phyloP scores from a whole-genome alignment of 1,284 basidiomycete genomes.

The Trichosporon sp. region DNA sequence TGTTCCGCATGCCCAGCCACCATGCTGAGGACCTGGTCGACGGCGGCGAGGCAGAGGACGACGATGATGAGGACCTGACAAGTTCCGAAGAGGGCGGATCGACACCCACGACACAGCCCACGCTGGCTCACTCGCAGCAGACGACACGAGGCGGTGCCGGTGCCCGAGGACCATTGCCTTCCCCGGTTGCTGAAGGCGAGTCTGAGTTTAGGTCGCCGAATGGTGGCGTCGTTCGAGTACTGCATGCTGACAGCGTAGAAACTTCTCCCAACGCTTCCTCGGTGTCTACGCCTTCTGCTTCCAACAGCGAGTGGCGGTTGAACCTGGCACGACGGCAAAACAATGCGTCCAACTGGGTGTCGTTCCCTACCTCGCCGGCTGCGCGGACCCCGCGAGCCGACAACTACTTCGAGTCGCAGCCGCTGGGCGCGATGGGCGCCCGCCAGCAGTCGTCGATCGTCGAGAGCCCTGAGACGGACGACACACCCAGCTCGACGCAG shows the following conservation, averaged over 20 bases:
- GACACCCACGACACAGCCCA: not conserved
- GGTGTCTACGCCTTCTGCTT: not conserved
- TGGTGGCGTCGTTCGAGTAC: too few species aligned
- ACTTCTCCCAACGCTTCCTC: not conserved
- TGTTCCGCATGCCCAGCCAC: constrained; percentile 24
- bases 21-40: constrained; percentile 22
- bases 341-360: not conserved
- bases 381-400: not conserved
- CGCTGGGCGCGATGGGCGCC: not conserved
- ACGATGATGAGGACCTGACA: constrained; percentile 15
- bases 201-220: too few species aligned
- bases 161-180: not conserved
- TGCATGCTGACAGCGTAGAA: not conserved
- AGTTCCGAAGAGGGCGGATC: constrained; percentile 9
- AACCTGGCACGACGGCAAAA: not conserved
- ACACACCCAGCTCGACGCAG: not conserved
- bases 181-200: not conserved
- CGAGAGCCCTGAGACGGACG: not conserved
- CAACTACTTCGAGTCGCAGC: not conserved
- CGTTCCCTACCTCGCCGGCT: not conserved
- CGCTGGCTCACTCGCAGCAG: not conserved
- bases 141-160: too few species aligned
- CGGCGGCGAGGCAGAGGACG: constrained; percentile 27
- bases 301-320: constrained; percentile 3
- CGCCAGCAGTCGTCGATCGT: not conserved